A percentile compares a stretch with the other conserved stretches of the same genome.
Evolutionary conservation across 305 asterid genomes (phyloP).

Genomic region (Ruellia speciosa): DNA sequence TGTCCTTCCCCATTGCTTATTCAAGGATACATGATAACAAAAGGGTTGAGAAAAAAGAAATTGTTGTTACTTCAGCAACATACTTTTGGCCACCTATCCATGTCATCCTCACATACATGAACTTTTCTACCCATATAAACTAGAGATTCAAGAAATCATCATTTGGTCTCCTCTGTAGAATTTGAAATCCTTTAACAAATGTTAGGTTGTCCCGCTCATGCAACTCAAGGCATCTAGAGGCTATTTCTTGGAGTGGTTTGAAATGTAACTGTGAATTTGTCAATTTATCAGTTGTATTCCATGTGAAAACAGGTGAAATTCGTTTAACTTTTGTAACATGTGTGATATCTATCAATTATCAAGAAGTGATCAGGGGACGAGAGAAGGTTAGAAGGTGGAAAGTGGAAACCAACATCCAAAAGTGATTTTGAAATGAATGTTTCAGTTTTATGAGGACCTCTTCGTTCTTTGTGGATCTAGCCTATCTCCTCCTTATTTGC

Average conservation of each 20-base stretch:
- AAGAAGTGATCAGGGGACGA: neutral
- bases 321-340: neutral
- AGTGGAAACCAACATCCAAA: neutral
- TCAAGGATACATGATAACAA: neutral
- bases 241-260: constrained; percentile 7
- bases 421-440: constrained; percentile 8
- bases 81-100: neutral
- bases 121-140: constrained; percentile 1
- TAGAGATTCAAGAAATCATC: constrained; percentile 1
- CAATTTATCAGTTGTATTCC: neutral
- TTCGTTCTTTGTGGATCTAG: constrained; percentile 14
- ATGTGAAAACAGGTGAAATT: neutral
- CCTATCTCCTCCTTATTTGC: neutral
- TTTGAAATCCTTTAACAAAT: constrained; percentile 4
- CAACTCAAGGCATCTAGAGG: constrained; percentile 1
- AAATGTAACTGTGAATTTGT: neutral
- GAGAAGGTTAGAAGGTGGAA: neutral
- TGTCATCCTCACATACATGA: neutral
- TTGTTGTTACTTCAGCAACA: constrained; percentile 14
- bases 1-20: constrained; percentile 14
- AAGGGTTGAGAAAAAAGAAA: neutral
- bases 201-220: neutral
- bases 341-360: too few species aligned
- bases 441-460: constrained; percentile 7
- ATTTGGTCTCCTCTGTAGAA: constrained; percentile 4